Evolutionary conservation across 2,329 filamentous ascomycete genomes (phyloP), one percentile per base, ranked within the genome.

Genomic region (Cladorrhinum sp.): DNA sequence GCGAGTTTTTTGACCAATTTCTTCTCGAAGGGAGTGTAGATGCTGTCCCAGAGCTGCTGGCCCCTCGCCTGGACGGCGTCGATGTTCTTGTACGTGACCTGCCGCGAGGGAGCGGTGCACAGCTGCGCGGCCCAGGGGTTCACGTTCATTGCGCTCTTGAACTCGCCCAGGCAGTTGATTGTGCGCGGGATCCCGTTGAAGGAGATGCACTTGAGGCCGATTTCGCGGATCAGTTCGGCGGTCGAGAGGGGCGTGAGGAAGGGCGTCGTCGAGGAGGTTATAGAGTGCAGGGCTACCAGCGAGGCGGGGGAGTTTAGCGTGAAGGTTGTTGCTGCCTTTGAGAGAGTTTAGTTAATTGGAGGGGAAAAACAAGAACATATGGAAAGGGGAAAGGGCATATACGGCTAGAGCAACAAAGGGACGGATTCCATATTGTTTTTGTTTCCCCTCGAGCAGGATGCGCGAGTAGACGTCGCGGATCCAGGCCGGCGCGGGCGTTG

Each of bases 251-350:
- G 71, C 32, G 66, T 67, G 59, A 64, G 62, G 51, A 62, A 49
- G 57, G 48, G 50, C 25, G 59, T 49, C 32, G 63, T 23, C 23
- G 64, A 36, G 65, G 77, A 74, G 10, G 82, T 81, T 29, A 83
- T 74, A 58, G 80, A 70, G 75, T 86, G 87, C 12, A 93, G 81
- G 22, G 82, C 75, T 3, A 84, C 76, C 65, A 93, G 83, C 2
- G 90, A 89, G 60, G 90, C 88, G 23, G 91, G 91, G 1, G 90
- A 92, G 78, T 96, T 95, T 79, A 95, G 85, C 1, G 91, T 95
- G 77, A 93, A 90, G 1, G 90, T 92, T 18, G 91, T 87, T 29
- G 91, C 91, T 0, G 91, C 89, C 87, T 91, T 56, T 23, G 50
- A 7, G 9, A 27, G 29, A 32, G 5, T 45, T 50, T 29, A 9